Conservation (phyloP, 495 filamentous ascomycete genomes). For the Daldinia concentrica region DNA sequence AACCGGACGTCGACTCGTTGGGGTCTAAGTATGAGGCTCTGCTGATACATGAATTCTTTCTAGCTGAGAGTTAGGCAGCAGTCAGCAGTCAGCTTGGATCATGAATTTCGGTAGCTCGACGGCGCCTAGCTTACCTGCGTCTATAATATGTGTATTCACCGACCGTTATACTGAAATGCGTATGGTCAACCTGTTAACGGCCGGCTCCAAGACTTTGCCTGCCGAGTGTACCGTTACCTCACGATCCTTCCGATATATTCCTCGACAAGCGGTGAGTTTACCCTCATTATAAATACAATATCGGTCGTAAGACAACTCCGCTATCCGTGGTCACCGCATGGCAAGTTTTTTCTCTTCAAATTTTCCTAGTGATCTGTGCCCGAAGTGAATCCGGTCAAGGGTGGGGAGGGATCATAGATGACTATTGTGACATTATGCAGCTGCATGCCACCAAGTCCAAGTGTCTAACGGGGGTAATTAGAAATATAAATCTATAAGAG, state of each 20-base stretch:
- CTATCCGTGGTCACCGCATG: background rate
- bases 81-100: background rate
- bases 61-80: background rate
- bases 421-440: background rate
- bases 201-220: background rate
- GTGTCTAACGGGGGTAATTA: background rate
- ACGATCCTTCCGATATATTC: background rate
- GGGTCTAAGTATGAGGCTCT: conserved; percentile 1
- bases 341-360: background rate
- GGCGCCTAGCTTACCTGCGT: background rate
- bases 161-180: background rate
- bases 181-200: background rate
- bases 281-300: background rate
- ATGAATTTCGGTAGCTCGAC: background rate
- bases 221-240: background rate
- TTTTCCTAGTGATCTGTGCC: background rate
- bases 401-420: background rate
- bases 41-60: background rate
- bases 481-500: background rate
- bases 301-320: background rate
- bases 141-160: background rate
- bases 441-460: background rate
- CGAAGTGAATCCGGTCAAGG: background rate
- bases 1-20: background rate
- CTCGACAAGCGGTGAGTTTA: background rate